phyloP scores from a whole-genome alignment of 208 protist species.

The Trypanosoma lewisi region DNA sequence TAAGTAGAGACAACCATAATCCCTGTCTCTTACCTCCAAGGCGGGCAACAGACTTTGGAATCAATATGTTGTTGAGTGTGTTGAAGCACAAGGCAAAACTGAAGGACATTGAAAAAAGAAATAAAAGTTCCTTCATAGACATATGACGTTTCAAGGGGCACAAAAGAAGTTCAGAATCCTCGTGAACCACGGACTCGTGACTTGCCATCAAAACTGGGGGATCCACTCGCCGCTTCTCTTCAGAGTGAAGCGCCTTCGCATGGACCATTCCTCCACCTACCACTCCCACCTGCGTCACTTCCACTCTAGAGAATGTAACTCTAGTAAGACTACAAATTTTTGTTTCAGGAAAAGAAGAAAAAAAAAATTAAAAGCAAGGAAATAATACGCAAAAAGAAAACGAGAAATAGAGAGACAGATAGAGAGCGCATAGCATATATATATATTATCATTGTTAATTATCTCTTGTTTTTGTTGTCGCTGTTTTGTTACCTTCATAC shows the following conservation, averaged over 20 bases:
- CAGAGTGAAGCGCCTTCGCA: not conserved
- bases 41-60: slow-evolving; percentile 33
- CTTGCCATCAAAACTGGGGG: not conserved
- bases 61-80: slow-evolving; percentile 26
- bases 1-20: slow-evolving; percentile 29
- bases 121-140: slow-evolving; percentile 26
- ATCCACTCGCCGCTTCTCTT: slow-evolving; percentile 12
- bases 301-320: too few species aligned
- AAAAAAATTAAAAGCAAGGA: not conserved
- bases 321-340: slow-evolving; percentile 2
- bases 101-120: slow-evolving; percentile 34
- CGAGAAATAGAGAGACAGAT: too few species aligned
- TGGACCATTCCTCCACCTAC: not conserved
- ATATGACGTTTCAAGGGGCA: slow-evolving; percentile 8
- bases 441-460: too few species aligned
- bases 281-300: not conserved
- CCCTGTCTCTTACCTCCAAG: slow-evolving; percentile 18
- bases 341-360: not conserved
- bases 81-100: slow-evolving; percentile 33
- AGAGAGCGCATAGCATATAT: too few species aligned
- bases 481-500: too few species aligned
- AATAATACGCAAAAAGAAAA: too few species aligned
- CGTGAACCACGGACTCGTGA: not conserved
- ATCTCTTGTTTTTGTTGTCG: too few species aligned
- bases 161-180: not conserved